These are phyloP conservation scores for Kuraishia capsulata DNA, from an alignment of 805 yeast genomes.

Conservation along the genomic window DNA sequence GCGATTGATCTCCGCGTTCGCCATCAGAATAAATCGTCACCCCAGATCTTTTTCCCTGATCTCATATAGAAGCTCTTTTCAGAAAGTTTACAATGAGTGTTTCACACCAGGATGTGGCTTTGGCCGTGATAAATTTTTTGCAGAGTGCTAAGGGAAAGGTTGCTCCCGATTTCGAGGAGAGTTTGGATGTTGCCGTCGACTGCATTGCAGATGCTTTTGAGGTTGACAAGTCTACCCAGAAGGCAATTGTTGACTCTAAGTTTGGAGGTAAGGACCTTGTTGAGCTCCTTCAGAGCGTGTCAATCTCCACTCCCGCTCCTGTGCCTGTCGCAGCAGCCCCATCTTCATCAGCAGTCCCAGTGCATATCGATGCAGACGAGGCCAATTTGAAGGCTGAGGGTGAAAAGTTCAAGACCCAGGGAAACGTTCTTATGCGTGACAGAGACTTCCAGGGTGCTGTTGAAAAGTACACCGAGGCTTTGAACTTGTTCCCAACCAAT, in stretches of 20 bases:
- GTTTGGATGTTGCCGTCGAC: slow-evolving; percentile 32
- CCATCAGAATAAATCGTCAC: too few species aligned
- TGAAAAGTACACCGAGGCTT: slow-evolving; percentile 72
- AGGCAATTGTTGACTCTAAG: slow-evolving; percentile 20
- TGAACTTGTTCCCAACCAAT: slow-evolving; percentile 57
- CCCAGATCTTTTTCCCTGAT: too few species aligned
- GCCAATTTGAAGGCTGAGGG: slow-evolving; percentile 61
- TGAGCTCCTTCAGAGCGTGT: slow-evolving; percentile 28
- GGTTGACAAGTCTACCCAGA: slow-evolving; percentile 40
- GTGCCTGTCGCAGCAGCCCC: slow-evolving; percentile 15
- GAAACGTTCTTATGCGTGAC: slow-evolving; percentile 82
- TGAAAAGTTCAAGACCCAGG: slow-evolving; percentile 77
- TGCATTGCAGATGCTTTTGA: slow-evolving; percentile 84
- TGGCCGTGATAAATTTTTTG: slow-evolving; percentile 67
- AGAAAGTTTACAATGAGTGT: slow-evolving; percentile 24
- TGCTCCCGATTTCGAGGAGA: slow-evolving; percentile 12
- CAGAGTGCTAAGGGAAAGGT: slow-evolving; percentile 52
- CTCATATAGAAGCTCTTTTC: too few species aligned
- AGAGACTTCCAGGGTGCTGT: slow-evolving; percentile 67
- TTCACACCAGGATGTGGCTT: slow-evolving; percentile 57
- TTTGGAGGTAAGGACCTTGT: slow-evolving; percentile 39
- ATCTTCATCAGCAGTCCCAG: slow-evolving; percentile 25
- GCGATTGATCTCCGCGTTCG: too few species aligned
- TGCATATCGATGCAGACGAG: slow-evolving; percentile 33
- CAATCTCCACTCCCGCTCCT: slow-evolving; percentile 9